Evolutionary conservation across 139 green algal genomes (phyloP), one percentile per base, ranked within the genome.

Genomic region (Choricystis sp.): DNA sequence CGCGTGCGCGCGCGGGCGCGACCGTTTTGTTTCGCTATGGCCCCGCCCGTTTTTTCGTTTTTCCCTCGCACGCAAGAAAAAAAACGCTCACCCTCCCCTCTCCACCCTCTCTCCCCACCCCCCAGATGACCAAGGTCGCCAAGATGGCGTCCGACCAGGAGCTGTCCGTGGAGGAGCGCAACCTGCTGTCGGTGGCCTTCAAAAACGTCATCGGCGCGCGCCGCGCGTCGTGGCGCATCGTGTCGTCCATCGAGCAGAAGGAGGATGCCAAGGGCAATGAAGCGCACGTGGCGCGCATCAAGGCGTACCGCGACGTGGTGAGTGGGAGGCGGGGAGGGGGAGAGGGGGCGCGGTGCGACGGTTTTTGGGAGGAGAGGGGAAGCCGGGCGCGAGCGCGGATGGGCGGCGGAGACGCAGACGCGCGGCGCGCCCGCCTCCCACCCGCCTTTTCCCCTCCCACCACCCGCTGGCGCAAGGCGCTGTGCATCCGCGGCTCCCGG

Each of bases 231-330:
- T 99, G 94, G 94, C 79, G 94, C 40, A 98, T 99, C 70, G 86
- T 99, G 62, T 94, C 85, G 68, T 91, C 75, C 72, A 98, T 99
- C 71, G 94, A 99, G 84, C 90, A 96, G 77, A 99, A 98, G 79
- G 94, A 99, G 79, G 88, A 98, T 75, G 84, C 77, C 79, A 99
- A 99, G 79, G 89, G 89, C 64, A 95, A 97, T 65, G 83, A 91
- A 62, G 87, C 95, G 69, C 85, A 96, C 59, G 89, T 97, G 20
- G 81, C 81, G 69, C 69, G 85, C 40, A 98, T 98, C 77, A 86
- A 89, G 74, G 87, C 88, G 66, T 98, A 98, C 76, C 71, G 87
- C 62, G 74, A 84, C 62, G 73, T 84, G 82, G 85, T 92, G 68
- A 69, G 83, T 67, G 58, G 24, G 23, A 2, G 49, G 22, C 3